Base-by-base conservation (phyloP, 1,139 yeast genomes). In the Suhomyces anneliseae region DNA sequence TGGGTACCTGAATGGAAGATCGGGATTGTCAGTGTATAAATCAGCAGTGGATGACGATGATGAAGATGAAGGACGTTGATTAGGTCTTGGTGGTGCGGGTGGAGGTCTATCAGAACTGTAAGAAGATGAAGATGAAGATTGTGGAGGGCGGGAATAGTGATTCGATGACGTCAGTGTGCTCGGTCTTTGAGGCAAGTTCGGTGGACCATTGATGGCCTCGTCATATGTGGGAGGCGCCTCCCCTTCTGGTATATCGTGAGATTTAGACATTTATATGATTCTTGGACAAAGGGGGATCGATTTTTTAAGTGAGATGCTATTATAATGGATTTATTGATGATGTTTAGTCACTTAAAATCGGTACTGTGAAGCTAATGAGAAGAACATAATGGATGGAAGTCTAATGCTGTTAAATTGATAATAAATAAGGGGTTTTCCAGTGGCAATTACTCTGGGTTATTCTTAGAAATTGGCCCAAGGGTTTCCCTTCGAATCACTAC, bases 1-100 rank as follows among this genome's bases (percentile, higher is more conserved):
- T 3, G 78, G 74, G 50, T 58, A 75, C 34, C 53, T 43, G 77
- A 89, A 87, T 0, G 95, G 95, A 4, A 86, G 69, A 12, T 59
- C 12, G 7, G 54, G 36, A 48, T 61, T 63, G 42, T 50, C 53
- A 11, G 56, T 51, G 50, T 59, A 59, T 14, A 53, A 48, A 29
- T 43, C 44, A 7, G 39, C 36, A 8, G 41, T 36, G 19, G 44
- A 39, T 9, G 45, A 27, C 4, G 41, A 34, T 7, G 41, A 36
- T 8, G 45, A 29, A 8, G 42, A 27, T 2, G 40, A 31, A 36
- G 44, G 6, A 45, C 42, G 12, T 37, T 35, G 7, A 33, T 27
- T 10, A 27, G 50, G 15, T 36, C 46, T 31, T 19, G 49, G 36
- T 35, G 55, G 35, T 43, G 45, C 39, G 27, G 47, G 40, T 10